phyloP scores from a whole-genome alignment of 1,284 basidiomycete species.

The Cryptococcus sp. region DNA sequence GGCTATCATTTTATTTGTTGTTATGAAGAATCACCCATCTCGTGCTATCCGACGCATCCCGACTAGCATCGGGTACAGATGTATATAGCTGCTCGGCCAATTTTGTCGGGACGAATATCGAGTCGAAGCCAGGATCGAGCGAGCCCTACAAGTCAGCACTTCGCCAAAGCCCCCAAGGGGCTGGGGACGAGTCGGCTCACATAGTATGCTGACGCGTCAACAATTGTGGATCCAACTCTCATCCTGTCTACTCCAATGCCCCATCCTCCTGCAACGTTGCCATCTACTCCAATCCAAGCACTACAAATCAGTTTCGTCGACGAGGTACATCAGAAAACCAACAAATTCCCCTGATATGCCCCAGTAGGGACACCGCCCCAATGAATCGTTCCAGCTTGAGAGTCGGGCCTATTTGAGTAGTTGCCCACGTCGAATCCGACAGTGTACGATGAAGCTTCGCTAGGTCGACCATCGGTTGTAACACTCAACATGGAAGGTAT shows the following conservation, averaged over 20 bases:
- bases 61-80: constrained; percentile 16
- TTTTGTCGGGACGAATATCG: constrained; percentile 30
- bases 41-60: constrained; percentile 22
- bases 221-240: constrained; percentile 17
- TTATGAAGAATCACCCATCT: constrained; percentile 28
- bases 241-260: constrained; percentile 27
- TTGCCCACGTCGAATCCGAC: constrained; percentile 34
- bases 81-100: constrained; percentile 30
- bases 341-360: constrained; percentile 37
- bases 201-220: constrained; percentile 16
- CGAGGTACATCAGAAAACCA: constrained; percentile 12
- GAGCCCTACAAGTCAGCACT: too few relatives aligned
- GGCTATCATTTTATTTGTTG: not conserved
- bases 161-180: too few relatives aligned
- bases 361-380: constrained; percentile 39
- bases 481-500: constrained; percentile 18
- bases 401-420: constrained; percentile 5
- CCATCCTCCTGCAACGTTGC: constrained; percentile 28
- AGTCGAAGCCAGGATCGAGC: constrained; percentile 40
- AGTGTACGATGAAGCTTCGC: constrained; percentile 16
- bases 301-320: constrained; percentile 11
- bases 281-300: constrained; percentile 34
- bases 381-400: constrained; percentile 31
- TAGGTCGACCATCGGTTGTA: constrained; percentile 13
- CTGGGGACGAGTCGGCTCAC: constrained; percentile 12